Percentiles rank a stretch among this genome's conserved stretches.
Conservation (phyloP, 768 basidiomycete species). For the Boletus reticuloceps region DNA sequence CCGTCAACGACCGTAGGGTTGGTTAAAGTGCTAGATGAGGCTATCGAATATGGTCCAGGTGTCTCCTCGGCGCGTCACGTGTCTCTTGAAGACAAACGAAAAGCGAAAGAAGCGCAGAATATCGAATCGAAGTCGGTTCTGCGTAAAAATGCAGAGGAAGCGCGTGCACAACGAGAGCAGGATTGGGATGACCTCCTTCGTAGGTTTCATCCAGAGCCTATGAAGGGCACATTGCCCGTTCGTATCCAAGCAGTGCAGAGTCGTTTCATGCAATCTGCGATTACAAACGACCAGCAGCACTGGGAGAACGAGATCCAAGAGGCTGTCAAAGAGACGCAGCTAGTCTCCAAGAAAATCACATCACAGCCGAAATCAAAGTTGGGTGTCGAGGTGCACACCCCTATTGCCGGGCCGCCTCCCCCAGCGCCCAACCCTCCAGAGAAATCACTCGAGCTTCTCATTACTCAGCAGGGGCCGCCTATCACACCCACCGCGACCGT, state of each 20-base stretch:
- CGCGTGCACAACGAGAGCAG: slow-evolving; percentile 52
- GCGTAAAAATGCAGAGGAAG: slow-evolving; percentile 64
- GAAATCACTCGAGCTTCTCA: slow-evolving; percentile 49
- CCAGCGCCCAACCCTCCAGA: slow-evolving; percentile 45
- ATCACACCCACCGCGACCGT: slow-evolving; percentile 30
- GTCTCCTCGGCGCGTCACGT: slow-evolving; percentile 28
- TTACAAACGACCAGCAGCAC: slow-evolving; percentile 44
- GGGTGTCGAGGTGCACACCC: background rate
- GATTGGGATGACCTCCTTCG: slow-evolving; percentile 64
- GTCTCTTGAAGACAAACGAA: slow-evolving; percentile 40
- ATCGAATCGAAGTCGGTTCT: slow-evolving; percentile 51
- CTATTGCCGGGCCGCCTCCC: slow-evolving; percentile 33
- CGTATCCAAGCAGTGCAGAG: slow-evolving; percentile 54
- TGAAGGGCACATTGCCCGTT: slow-evolving; percentile 45
- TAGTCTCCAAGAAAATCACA: slow-evolving; percentile 45
- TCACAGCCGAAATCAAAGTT: slow-evolving; percentile 30
- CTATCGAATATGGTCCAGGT: slow-evolving; percentile 53
- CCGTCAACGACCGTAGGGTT: slow-evolving; percentile 29
- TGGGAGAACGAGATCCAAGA: slow-evolving; percentile 64
- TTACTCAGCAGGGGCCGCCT: slow-evolving; percentile 50
- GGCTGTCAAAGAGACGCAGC: slow-evolving; percentile 54
- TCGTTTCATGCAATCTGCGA: slow-evolving; percentile 59
- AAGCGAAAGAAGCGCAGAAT: slow-evolving; percentile 29
- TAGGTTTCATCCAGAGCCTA: slow-evolving; percentile 51
- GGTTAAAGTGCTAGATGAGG: slow-evolving; percentile 52